These are phyloP conservation scores for Salvia hispanica DNA, from an alignment of 257 asterid species.

Conservation along the genomic window DNA sequence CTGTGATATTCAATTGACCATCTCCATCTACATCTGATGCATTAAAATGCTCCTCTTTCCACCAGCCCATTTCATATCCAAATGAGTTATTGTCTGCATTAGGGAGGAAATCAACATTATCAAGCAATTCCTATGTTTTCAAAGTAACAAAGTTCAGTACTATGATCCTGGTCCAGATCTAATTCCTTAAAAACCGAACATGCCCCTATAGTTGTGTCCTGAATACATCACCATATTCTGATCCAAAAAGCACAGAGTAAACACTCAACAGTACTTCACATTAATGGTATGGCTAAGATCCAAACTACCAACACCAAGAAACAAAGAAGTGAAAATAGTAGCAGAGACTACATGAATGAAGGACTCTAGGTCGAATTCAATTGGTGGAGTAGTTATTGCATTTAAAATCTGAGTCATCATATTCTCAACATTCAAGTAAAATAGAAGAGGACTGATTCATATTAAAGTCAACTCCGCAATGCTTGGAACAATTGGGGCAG, in stretches of 20 bases:
- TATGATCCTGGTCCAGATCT: constrained; percentile 16
- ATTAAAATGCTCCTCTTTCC: constrained; percentile 95
- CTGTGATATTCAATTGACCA: constrained; percentile 76
- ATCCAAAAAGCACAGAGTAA: constrained; percentile 12
- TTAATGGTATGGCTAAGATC: constrained; percentile 17
- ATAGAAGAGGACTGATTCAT: constrained; percentile 6
- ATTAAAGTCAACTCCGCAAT: not conserved
- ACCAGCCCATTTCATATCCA: constrained; percentile 93
- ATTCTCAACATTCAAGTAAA: constrained; percentile 10
- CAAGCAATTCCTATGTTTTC: constrained; percentile 5
- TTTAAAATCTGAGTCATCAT: constrained; percentile 19
- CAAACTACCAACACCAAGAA: constrained; percentile 7
- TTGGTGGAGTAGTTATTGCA: constrained; percentile 1
- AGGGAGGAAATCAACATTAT: constrained; percentile 9
- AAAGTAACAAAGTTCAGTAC: not conserved
- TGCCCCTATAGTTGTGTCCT: not conserved
- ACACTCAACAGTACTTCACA: constrained; percentile 9
- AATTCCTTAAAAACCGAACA: constrained; percentile 7
- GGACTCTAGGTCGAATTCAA: constrained; percentile 1
- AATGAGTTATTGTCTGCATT: constrained; percentile 58
- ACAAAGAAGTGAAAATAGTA: not conserved
- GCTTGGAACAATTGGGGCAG: constrained; percentile 2
- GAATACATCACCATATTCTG: constrained; percentile 10
- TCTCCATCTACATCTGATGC: constrained; percentile 94
- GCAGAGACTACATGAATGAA: not conserved